Evolutionary conservation across 768 basidiomycete genomes (phyloP), one percentile per base, ranked within the genome.

Genomic region (Crassisporium funariophilum): DNA sequence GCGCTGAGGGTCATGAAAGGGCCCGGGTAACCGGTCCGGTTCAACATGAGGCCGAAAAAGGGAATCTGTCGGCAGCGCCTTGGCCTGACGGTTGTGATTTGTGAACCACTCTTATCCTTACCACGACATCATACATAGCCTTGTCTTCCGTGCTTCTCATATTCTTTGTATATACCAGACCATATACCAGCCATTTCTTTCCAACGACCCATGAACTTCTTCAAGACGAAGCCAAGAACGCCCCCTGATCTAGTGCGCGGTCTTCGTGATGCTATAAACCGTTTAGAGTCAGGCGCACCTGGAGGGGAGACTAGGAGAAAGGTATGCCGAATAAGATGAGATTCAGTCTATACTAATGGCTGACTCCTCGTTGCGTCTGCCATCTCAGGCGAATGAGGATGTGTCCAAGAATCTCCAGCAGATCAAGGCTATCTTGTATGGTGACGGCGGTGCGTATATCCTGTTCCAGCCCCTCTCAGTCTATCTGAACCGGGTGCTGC

Each of bases 371-470:
- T 35, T 15, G 2, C 36, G 7, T 35, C 47, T 22, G 6, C 4
- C 11, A 13, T 21, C 38, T 12, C 58, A 97, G 93, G 89, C 92
- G 5, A 82, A 76, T 66, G 94, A 97, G 53, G 94, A 95, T 52
- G 83, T 94, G 13, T 83, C 86, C 13, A 93, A 91, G 76, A 87
- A 88, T 65, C 75, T 95, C 24, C 86, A 91, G 60, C 90, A 91
- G 65, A 88, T 95, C 68, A 97, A 97, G 72, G 76, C 77, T 11
- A 81, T 95, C 57, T 76, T 97, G 38, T 86, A 84, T 47, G 92
- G 93, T 44, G 94, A 95, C 60, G 86, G 89, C 49, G 94, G 92
- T 91, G 52, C 49, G 79, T 67, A 23, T 13, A 24, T 17, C 22
- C 20, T 4, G 16, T 35, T 44, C 5, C 10, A 35, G 41, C 37